Evolutionary conservation across 345 rosid genomes (phyloP).

Genomic region (Trapa bicornis): DNA sequence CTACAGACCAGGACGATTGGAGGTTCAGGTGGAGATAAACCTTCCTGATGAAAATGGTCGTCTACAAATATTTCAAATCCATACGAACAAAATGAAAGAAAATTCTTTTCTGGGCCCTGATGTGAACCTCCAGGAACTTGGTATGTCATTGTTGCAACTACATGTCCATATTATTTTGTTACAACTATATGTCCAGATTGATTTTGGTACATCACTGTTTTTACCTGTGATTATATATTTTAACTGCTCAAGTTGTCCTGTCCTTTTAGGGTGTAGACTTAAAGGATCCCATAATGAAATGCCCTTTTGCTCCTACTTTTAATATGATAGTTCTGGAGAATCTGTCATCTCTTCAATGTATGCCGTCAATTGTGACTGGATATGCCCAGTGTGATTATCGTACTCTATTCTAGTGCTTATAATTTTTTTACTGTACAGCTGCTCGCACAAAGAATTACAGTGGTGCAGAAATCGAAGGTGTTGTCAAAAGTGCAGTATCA

Average conservation of each 20-base stretch:
- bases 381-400: not conserved
- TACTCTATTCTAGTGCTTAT: not conserved
- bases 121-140: constrained; percentile 78
- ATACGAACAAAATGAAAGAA: constrained; percentile 96
- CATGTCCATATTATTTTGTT: not conserved
- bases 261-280: not conserved
- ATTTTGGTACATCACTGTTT: not conserved
- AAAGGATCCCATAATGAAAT: not conserved
- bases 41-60: constrained; percentile 99
- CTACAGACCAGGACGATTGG: constrained; percentile 89
- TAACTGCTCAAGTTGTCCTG: not conserved
- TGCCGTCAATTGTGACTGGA: not conserved
- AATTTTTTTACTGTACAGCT: constrained; percentile 34
- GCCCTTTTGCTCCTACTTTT: not conserved
- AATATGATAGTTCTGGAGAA: not conserved
- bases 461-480: constrained; percentile 99
- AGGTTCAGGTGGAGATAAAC: constrained; percentile 98
- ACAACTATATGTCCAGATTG: not conserved
- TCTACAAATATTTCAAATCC: constrained; percentile 89
- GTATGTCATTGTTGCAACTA: constrained; percentile 28
- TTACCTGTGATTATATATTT: not conserved
- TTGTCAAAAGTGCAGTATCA: constrained; percentile 96
- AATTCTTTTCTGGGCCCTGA: constrained; percentile 85
- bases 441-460: constrained; percentile 95
- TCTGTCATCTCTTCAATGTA: not conserved